Conservation (phyloP, 768 basidiomycete species). For the Hirschioporus abietinus region DNA sequence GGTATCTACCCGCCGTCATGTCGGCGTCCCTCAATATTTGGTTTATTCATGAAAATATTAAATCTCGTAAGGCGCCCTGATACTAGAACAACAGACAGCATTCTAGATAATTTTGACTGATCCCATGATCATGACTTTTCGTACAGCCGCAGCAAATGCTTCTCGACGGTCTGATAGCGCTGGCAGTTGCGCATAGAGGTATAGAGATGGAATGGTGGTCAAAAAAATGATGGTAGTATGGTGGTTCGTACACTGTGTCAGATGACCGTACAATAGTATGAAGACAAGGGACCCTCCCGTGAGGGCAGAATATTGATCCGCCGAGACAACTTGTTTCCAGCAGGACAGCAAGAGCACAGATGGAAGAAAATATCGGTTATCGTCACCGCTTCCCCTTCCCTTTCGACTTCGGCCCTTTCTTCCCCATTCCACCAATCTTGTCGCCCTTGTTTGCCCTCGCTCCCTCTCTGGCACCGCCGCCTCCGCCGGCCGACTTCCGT, state of each 20-base stretch:
- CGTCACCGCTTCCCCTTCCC: constrained; percentile 16
- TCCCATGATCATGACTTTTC: background rate
- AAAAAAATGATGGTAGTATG: background rate
- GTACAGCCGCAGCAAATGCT: background rate
- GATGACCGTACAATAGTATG: background rate
- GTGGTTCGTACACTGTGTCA: background rate
- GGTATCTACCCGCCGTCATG: background rate
- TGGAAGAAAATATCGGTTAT: background rate
- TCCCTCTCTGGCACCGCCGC: constrained; percentile 41
- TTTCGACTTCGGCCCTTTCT: constrained; percentile 40
- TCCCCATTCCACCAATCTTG: constrained; percentile 44
- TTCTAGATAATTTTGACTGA: background rate
- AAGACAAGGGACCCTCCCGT: background rate
- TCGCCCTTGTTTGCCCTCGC: constrained; percentile 62
- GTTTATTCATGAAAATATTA: background rate
- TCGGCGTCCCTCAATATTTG: background rate
- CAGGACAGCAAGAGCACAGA: background rate
- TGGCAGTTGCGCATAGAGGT: background rate
- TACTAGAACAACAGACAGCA: background rate
- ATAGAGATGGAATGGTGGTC: background rate
- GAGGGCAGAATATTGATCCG: background rate
- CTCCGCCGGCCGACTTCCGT: constrained; percentile 14
- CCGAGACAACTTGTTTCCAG: background rate
- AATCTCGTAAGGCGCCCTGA: background rate
- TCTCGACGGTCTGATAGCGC: background rate